Percentiles rank a stretch among this genome's conserved stretches.
These are phyloP conservation scores for Iris pallida DNA, from an alignment of 116 monocot genomes.

Conservation along the genomic window DNA sequence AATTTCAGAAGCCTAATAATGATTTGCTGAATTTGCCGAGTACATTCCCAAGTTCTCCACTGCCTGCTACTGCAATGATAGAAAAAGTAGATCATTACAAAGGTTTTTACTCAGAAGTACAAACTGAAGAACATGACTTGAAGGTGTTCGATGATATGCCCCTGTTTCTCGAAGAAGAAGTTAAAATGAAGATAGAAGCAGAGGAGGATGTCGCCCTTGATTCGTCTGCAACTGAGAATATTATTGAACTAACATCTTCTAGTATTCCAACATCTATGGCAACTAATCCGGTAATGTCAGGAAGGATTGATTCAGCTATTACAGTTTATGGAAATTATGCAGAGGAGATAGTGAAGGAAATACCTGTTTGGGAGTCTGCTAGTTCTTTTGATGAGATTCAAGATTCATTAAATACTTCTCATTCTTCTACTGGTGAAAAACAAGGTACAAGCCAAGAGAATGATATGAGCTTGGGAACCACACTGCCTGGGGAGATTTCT, in stretches of 20 bases:
- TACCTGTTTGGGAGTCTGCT: slow-evolving; percentile 60
- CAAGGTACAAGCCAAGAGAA: slow-evolving; percentile 38
- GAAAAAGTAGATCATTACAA: too few relatives aligned
- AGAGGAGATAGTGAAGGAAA: slow-evolving; percentile 32
- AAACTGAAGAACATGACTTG: too few relatives aligned
- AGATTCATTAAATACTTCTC: slow-evolving; percentile 49
- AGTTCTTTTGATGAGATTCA: slow-evolving; percentile 36
- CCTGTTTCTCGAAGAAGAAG: too few relatives aligned
- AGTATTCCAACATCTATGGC: slow-evolving; percentile 10
- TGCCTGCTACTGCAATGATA: too few relatives aligned
- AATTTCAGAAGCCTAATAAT: too few relatives aligned
- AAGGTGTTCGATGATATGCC: too few relatives aligned
- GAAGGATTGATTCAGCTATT: slow-evolving; percentile 15
- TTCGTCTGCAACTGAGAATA: slow-evolving; percentile 14
- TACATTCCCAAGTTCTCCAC: too few relatives aligned
- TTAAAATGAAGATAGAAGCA: neutral
- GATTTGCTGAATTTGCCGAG: too few relatives aligned
- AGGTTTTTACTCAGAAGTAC: too few relatives aligned
- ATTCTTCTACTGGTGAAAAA: slow-evolving; percentile 28
- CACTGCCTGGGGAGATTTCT: slow-evolving; percentile 29
- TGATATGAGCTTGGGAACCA: slow-evolving; percentile 24
- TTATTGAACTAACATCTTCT: slow-evolving; percentile 7
- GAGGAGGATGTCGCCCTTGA: slow-evolving; percentile 3
- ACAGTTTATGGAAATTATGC: slow-evolving; percentile 16
- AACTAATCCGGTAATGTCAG: slow-evolving; percentile 17